phyloP scores from a whole-genome alignment of 257 asterid genomes.

The Plantago major region DNA sequence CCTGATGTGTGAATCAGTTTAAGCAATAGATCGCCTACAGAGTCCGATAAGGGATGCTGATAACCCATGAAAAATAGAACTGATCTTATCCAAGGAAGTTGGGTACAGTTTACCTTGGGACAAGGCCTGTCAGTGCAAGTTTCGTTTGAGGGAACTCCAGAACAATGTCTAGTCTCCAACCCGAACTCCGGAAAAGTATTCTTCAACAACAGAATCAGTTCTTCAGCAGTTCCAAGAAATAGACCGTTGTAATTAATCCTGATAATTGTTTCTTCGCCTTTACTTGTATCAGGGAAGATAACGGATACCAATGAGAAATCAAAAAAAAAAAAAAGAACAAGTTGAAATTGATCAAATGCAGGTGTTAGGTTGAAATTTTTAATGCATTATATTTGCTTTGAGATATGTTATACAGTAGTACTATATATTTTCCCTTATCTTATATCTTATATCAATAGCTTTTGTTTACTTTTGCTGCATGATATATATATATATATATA shows the following conservation, averaged over 20 bases:
- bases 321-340: too few relatives aligned
- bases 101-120: conserved; percentile 15
- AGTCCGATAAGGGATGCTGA: too few relatives aligned
- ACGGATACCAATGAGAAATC: too few relatives aligned
- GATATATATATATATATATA: too few relatives aligned
- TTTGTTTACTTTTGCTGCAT: too few relatives aligned
- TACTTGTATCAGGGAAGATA: not conserved
- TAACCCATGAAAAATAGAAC: conserved; percentile 24
- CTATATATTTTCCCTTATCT: too few relatives aligned
- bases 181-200: conserved; percentile 18
- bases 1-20: not conserved
- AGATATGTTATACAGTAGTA: too few relatives aligned
- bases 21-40: too few relatives aligned
- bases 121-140: conserved; percentile 16
- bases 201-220: conserved; percentile 7
- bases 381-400: too few relatives aligned
- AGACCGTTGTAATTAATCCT: conserved; percentile 18
- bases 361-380: too few relatives aligned
- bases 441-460: too few relatives aligned
- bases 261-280: conserved; percentile 11
- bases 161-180: conserved; percentile 19
- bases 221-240: conserved; percentile 26
- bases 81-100: conserved; percentile 22
- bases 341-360: too few relatives aligned
- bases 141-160: not conserved